Conservation (phyloP, 257 asterid genomes). For the Mentha longifolia region DNA sequence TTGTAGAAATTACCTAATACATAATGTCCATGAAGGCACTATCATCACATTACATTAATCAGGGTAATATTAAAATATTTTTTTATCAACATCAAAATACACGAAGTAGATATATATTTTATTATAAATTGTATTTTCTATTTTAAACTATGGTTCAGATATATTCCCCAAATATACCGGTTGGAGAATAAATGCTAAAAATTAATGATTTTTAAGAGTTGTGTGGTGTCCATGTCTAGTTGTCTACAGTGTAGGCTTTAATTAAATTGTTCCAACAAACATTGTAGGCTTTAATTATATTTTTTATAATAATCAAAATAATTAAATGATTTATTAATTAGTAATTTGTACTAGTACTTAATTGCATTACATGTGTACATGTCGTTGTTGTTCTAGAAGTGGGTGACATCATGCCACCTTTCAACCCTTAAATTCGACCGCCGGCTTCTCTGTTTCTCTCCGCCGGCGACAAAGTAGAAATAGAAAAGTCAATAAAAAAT, state of each 20-base stretch:
- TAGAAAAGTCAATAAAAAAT: neutral
- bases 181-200: neutral
- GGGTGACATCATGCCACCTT: constrained; percentile 28
- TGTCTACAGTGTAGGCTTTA: neutral
- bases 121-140: neutral
- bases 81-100: too few species aligned
- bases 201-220: constrained; percentile 10
- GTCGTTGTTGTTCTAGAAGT: constrained; percentile 18
- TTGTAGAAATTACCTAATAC: too few species aligned
- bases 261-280: neutral
- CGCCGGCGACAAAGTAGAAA: neutral
- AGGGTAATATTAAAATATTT: too few species aligned
- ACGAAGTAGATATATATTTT: too few species aligned
- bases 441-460: constrained; percentile 2
- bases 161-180: constrained; percentile 4
- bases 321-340: too few species aligned
- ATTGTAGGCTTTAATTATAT: too few species aligned
- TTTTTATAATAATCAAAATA: too few species aligned
- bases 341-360: too few species aligned
- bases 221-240: constrained; percentile 36
- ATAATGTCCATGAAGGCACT: too few species aligned
- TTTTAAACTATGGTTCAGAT: neutral
- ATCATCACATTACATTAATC: too few species aligned
- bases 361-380: constrained; percentile 4
- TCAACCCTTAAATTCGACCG: constrained; percentile 9